Percentiles rank a stretch among this genome's conserved stretches.
Evolutionary conservation across 352 stramenopile genomes (phyloP).

Genomic region (Phytophthora melonis): DNA sequence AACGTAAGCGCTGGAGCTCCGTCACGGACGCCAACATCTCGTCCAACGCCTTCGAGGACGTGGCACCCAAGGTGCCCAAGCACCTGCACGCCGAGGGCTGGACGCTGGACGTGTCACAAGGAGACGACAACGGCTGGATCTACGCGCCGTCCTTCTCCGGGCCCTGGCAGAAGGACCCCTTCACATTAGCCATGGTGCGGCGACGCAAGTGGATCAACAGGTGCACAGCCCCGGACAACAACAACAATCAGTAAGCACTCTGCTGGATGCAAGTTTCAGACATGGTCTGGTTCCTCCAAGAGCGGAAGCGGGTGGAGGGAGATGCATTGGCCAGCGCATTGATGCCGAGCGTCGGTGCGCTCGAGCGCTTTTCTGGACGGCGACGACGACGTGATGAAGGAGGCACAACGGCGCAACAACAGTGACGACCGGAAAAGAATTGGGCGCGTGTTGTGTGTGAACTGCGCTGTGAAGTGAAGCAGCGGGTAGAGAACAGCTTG

Average conservation of each 20-base stretch:
- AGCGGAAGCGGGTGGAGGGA: constrained; percentile 6
- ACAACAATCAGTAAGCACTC: constrained; percentile 27
- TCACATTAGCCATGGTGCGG: constrained; percentile 81
- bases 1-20: constrained; percentile 80
- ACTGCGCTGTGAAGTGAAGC: constrained; percentile 14
- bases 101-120: constrained; percentile 79
- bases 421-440: constrained; percentile 41
- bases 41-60: constrained; percentile 73
- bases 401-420: constrained; percentile 25
- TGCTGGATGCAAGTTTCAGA: constrained; percentile 5
- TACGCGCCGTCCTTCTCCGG: constrained; percentile 82
- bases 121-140: constrained; percentile 87
- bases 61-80: constrained; percentile 67
- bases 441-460: constrained; percentile 36
- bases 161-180: constrained; percentile 79
- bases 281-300: constrained; percentile 3
- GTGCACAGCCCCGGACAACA: constrained; percentile 42
- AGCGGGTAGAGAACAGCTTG: constrained; percentile 13
- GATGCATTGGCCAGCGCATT: constrained; percentile 7
- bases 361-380: constrained; percentile 12
- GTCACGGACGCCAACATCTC: constrained; percentile 67
- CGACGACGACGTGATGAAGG: constrained; percentile 13
- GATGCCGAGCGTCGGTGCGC: neutral
- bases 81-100: constrained; percentile 72
- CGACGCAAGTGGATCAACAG: constrained; percentile 88